Base-by-base conservation (phyloP, 176 grass and related monocot species). In the Themeda triandra region DNA sequence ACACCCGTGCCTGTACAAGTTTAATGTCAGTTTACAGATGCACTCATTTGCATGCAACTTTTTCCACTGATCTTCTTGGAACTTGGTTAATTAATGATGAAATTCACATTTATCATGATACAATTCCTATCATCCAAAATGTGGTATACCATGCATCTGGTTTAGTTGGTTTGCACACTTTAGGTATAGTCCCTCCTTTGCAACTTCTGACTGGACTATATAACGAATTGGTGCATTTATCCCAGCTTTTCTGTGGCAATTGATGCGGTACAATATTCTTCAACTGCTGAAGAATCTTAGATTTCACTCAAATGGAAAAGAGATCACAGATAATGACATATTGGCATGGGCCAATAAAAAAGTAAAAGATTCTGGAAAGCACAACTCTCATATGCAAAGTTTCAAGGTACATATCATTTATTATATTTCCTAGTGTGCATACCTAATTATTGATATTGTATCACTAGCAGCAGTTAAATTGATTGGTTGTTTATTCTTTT, bases 191-290 rank as follows among this genome's bases (percentile, higher is more conserved):
- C 19, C 81, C 40, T 33, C 60, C 42, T 46, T 58, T 72, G 53
- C 33, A 68, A 27, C 9, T 60, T 68, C 30, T 45, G 10, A 63
- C 19, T 76, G 9, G 60, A 77, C 13, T 13, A 53, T 71, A 41
- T 71, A 17, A 83, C 78, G n/a, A 71, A 30, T 56, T 81, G 19
- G 35, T 41, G 23, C 62, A 77, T 42, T 41, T 59, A 14, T 53
- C 53, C 19, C 85, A 95, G 93, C 93, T 88, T 95, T 95, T 78
- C 76, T 95, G 11, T 95, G 93, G 93, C 93, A 95, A 86, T 78
- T 95, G 70, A 95, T 95, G 93, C 83, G 93, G 39, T 90, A 84
- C 69, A 95, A 90, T 66, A 92, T 95, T 78, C 90, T 95, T 60
- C 93, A 95, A 82, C 70, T 95, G 81, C 65, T 95, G 45, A 95